Evolutionary conservation across 345 rosid genomes (phyloP), one percentile per base, ranked within the genome.

Genomic region (Tarenaya hassleriana): DNA sequence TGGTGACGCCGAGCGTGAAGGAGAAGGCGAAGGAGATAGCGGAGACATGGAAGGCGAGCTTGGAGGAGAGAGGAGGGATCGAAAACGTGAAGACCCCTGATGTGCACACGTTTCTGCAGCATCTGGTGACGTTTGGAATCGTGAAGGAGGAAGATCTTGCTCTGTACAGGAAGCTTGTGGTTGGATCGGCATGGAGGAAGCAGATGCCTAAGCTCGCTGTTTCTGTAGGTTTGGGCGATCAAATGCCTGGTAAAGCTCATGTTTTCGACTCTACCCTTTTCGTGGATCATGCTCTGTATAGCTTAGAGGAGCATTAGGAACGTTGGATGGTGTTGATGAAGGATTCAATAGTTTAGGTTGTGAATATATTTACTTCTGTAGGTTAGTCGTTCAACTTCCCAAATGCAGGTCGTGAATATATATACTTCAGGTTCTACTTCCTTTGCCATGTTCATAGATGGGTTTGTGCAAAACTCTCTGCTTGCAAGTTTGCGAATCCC

Each of bases 171-270:
- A 89, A 83, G 74, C 95, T 89, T 20, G 95, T 86, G 3, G 77
- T 86, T 49, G 87, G 81, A 14, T 89, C 97, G 10, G 95, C 97
- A 10, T 83, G 97, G 97, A 77, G 95, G 41, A 89, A 81, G 70
- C 97, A 86, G 79, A 86, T 89, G 97, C 97, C 97, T 7, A 89
- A 79, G 64, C 89, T 89, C 34, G 97, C 97, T 5, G 75, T 89
- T 39, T 89, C 88, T 0, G 89, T 89, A 55, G 97, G 95, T 24
- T 66, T 89, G 58, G 94, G 84, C 54, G 82, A 73, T 52, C 62
- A 81, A 74, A 86, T 86, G 95, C 88, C 95, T 19, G 97, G 97
- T 89, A 85, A n/a, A 61, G 47, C 24, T 10, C 18, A 37, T 81
- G 15, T 34, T 48, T 13, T 31, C 16, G n/a, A n/a, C 13, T 45